Conservation (phyloP, 805 yeast species). For the Brettanomyces custersianus region DNA sequence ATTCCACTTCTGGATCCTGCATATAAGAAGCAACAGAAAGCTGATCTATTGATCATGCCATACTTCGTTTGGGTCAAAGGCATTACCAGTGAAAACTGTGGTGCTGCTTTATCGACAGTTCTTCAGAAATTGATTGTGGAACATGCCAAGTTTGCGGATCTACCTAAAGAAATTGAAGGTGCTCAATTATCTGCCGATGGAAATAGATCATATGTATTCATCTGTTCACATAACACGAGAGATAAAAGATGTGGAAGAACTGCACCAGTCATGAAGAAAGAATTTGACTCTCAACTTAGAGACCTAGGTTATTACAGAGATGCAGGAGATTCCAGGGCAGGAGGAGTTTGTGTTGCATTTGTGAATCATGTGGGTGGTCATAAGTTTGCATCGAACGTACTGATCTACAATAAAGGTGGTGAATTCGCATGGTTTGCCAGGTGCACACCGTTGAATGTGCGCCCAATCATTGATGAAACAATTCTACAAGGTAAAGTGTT, state of each 20-base stretch:
- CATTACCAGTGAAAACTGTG: slow-evolving; percentile 35
- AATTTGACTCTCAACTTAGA: slow-evolving; percentile 63
- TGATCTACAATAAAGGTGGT: slow-evolving; percentile 64
- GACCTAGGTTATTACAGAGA: slow-evolving; percentile 71
- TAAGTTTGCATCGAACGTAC: slow-evolving; percentile 84
- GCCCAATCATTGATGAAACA: slow-evolving; percentile 68
- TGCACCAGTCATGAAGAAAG: slow-evolving; percentile 81
- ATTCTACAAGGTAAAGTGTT: slow-evolving; percentile 61
- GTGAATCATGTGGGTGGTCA: slow-evolving; percentile 95
- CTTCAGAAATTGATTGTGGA: slow-evolving; percentile 29
- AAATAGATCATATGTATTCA: slow-evolving; percentile 44
- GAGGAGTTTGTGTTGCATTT: slow-evolving; percentile 63
- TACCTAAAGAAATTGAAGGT: slow-evolving; percentile 18
- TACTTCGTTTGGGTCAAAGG: slow-evolving; percentile 62
- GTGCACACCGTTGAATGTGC: slow-evolving; percentile 68
- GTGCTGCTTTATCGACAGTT: slow-evolving; percentile 33
- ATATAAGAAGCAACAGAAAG: slow-evolving; percentile 33
- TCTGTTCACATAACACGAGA: slow-evolving; percentile 87
- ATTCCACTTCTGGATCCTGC: slow-evolving; percentile 17
- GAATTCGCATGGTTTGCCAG: slow-evolving; percentile 85
- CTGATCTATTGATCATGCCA: slow-evolving; percentile 64
- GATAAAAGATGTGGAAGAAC: slow-evolving; percentile 92
- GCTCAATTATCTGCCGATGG: slow-evolving; percentile 29
- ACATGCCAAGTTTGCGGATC: slow-evolving; percentile 5
- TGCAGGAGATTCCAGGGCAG: slow-evolving; percentile 60